These are phyloP conservation scores for Allium sativum DNA, from an alignment of 106 monocot genomes.

Conservation along the genomic window DNA sequence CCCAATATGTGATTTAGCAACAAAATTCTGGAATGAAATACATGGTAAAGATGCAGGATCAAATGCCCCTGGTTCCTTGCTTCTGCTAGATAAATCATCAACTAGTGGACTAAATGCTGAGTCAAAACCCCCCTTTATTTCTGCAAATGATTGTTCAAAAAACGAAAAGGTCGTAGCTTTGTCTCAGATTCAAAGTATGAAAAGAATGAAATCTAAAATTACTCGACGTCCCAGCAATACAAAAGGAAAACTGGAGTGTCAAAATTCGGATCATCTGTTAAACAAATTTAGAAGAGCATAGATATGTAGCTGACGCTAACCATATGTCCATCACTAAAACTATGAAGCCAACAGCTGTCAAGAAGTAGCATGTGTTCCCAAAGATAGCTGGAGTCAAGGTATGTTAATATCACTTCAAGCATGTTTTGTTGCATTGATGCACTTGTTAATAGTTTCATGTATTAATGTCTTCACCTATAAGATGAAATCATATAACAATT, in stretches of 20 bases:
- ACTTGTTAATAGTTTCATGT: too few species aligned
- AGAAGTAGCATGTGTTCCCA: too few species aligned
- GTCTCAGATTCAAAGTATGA: slow-evolving; percentile 14
- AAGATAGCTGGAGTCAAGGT: too few species aligned
- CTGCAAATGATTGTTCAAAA: background rate
- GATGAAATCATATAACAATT: too few species aligned
- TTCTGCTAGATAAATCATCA: slow-evolving; percentile 20
- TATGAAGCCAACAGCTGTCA: too few species aligned
- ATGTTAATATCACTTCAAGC: too few species aligned
- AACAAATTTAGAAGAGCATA: slow-evolving; percentile 24
- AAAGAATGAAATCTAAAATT: slow-evolving; percentile 20
- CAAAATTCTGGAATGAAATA: slow-evolving; percentile 36
- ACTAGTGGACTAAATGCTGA: slow-evolving; percentile 8
- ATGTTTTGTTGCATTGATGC: too few species aligned
- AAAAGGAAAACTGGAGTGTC: slow-evolving; percentile 6
- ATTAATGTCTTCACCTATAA: too few species aligned
- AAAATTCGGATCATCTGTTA: slow-evolving; percentile 20
- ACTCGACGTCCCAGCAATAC: background rate
- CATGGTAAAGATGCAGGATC: slow-evolving; percentile 11
- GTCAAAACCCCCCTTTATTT: background rate
- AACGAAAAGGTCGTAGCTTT: background rate
- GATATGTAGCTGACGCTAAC: too few species aligned
- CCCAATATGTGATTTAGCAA: slow-evolving; percentile 23
- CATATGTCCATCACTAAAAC: too few species aligned
- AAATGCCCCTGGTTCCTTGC: slow-evolving; percentile 18